These are phyloP conservation scores for Ceraceosorus guamensis DNA, from an alignment of 1,284 basidiomycete genomes.

Conservation along the genomic window DNA sequence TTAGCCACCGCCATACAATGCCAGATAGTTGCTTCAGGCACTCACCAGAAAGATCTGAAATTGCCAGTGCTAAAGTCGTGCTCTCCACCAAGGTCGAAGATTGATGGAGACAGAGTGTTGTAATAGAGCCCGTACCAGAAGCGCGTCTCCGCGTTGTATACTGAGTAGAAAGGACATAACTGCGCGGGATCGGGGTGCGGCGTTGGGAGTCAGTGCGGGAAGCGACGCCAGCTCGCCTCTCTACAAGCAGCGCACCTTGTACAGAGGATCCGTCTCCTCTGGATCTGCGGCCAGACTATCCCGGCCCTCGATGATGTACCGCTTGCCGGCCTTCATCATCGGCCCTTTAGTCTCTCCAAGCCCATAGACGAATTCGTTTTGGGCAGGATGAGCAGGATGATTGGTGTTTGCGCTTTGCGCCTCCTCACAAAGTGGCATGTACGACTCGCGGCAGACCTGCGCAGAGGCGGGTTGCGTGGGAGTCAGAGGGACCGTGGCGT, in stretches of 20 bases:
- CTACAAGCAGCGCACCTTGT: not conserved
- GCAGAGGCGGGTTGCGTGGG: not conserved
- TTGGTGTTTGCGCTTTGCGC: not conserved
- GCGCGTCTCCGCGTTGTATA: slow-evolving; percentile 11
- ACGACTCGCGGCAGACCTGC: slow-evolving; percentile 16
- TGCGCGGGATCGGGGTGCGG: slow-evolving; percentile 15
- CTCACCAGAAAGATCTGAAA: slow-evolving; percentile 17
- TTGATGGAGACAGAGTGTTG: slow-evolving; percentile 16
- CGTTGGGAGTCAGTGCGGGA: slow-evolving; percentile 5
- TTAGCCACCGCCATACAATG: too few species aligned
- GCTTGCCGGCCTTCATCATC: slow-evolving; percentile 17
- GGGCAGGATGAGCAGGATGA: slow-evolving; percentile 9
- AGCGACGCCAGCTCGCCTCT: not conserved
- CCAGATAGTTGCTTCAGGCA: too few species aligned
- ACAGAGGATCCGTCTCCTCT: slow-evolving; percentile 15
- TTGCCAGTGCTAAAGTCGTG: slow-evolving; percentile 18
- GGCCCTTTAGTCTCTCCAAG: slow-evolving; percentile 19
- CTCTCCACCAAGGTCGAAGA: slow-evolving; percentile 21
- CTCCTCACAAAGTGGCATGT: slow-evolving; percentile 18
- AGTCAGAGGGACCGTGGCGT: too few species aligned
- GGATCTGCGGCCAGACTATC: slow-evolving; percentile 15
- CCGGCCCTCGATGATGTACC: slow-evolving; percentile 19
- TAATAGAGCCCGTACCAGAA: slow-evolving; percentile 22
- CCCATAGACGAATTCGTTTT: slow-evolving; percentile 19
- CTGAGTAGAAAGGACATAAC: slow-evolving; percentile 15